phyloP scores from a whole-genome alignment of 257 asterid genomes.

The Euphrasia confusa region DNA sequence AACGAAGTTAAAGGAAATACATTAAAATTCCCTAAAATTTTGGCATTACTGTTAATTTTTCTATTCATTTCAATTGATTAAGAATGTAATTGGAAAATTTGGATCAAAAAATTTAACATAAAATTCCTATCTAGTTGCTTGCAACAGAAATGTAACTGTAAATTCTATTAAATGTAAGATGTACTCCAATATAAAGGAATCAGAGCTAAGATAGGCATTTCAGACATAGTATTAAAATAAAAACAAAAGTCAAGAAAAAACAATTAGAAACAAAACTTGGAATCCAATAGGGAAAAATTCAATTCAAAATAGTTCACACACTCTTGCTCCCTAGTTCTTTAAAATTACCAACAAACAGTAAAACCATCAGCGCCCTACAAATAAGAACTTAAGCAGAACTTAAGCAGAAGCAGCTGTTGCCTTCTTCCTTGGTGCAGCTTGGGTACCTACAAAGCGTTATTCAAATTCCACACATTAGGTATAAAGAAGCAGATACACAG shows the following conservation, averaged over 20 bases:
- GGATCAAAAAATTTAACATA: too few relatives aligned
- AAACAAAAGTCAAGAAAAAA: conserved; percentile 28
- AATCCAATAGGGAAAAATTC: conserved; percentile 18
- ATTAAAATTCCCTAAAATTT: too few relatives aligned
- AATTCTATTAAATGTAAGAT: neutral
- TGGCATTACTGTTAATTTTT: too few relatives aligned
- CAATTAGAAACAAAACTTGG: conserved; percentile 19
- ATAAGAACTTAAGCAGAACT: conserved; percentile 34
- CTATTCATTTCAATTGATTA: too few relatives aligned
- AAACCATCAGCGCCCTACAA: conserved; percentile 25
- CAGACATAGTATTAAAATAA: conserved; percentile 24
- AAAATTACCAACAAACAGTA: conserved; percentile 25
- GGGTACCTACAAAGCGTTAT: conserved; percentile 42
- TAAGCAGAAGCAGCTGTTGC: conserved; percentile 56
- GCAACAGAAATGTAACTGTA: neutral
- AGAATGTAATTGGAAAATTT: too few relatives aligned
- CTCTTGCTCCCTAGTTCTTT: conserved; percentile 27
- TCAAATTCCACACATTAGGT: conserved; percentile 6
- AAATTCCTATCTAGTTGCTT: too few relatives aligned
- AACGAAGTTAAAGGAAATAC: too few relatives aligned
- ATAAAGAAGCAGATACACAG: neutral
- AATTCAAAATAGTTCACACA: conserved; percentile 28
- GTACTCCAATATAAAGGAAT: neutral
- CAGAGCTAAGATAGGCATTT: neutral
- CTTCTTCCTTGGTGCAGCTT: conserved; percentile 97